Base-by-base conservation (phyloP, 306 rosid genomes). In the Sicyos baderoa region DNA sequence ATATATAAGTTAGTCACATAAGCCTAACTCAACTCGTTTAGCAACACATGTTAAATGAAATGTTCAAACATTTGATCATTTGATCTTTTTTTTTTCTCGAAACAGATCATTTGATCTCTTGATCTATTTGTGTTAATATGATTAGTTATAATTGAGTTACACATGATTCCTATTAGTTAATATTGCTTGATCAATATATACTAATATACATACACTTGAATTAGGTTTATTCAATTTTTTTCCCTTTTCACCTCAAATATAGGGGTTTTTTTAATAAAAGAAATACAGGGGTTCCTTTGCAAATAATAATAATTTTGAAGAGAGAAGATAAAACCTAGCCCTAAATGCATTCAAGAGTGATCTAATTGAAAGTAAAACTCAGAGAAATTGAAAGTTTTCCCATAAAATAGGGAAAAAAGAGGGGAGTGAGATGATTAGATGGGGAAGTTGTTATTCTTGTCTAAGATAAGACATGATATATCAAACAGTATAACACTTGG, bases 381-480 rank as follows among this genome's bases (percentile, higher is more conserved):
- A 32, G 22, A 32, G 48, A 58, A 27, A 13, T n/a, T 61, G 22
- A 16, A 61, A 4, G 8, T 35, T n/a, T 61, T 37, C 0, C 50
- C 49, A 35, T 15, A 61, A 61, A 61, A 61, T n/a, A 37, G 10
- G 67, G 1, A 42, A 11, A 15, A 2, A n/a, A 15, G 48, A 29
- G 2, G 35, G 4, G 48, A 1, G 68, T 18, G 15, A 63, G 2
- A 17, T 18, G 52, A 63, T 63, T 13, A 27, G 64, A 58, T 58
- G 64, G 69, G 52, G 11, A 63, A 63, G 17, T 40, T 63, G 52
- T 37, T 63, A 63, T 60, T 60, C 48, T 60, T 60, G 48, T 35
- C 48, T 35, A 60, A 48, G 67, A 60, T 8, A 60, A 60, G 67
- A 60, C 48, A 8, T 60, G 67, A 60, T 32, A 60, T 32, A 35